Percentiles rank a stretch among this genome's conserved stretches.
phyloP scores from a whole-genome alignment of 495 filamentous ascomycete genomes.

The Hypoxylon cercidicola region DNA sequence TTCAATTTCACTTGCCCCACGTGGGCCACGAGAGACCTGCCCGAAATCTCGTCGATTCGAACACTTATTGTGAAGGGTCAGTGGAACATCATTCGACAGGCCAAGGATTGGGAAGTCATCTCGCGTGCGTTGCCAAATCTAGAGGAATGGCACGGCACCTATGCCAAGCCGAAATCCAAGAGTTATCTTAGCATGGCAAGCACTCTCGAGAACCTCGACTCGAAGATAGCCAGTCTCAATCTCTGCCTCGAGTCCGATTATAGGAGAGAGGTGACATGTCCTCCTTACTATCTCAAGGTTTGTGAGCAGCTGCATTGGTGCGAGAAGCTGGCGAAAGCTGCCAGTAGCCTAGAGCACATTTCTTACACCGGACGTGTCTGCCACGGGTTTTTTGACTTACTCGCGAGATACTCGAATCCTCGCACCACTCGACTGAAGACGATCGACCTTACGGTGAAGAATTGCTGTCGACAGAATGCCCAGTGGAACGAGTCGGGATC shows the following conservation, averaged over 20 bases:
- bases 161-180: slow-evolving; percentile 74
- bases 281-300: slow-evolving; percentile 65
- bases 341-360: slow-evolving; percentile 68
- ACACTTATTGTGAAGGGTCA: slow-evolving; percentile 77
- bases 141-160: slow-evolving; percentile 76
- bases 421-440: slow-evolving; percentile 64
- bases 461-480: slow-evolving; percentile 67
- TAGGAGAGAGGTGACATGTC: slow-evolving; percentile 65
- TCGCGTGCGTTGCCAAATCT: slow-evolving; percentile 69
- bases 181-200: slow-evolving; percentile 72
- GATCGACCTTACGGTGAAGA: slow-evolving; percentile 75
- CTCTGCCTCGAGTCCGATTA: slow-evolving; percentile 75
- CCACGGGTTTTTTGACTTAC: slow-evolving; percentile 65
- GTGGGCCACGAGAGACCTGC: slow-evolving; percentile 50
- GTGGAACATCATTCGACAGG: slow-evolving; percentile 78
- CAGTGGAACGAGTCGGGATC: slow-evolving; percentile 68
- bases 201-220: slow-evolving; percentile 62
- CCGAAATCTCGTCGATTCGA: slow-evolving; percentile 57
- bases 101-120: slow-evolving; percentile 70
- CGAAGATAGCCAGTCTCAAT: slow-evolving; percentile 67
- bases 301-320: slow-evolving; percentile 67
- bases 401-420: slow-evolving; percentile 52
- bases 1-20: slow-evolving; percentile 57
- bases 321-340: slow-evolving; percentile 61
- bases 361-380: slow-evolving; percentile 75